Base-by-base conservation (phyloP, 2,329 filamentous ascomycete species). In the Beauveria sp. region DNA sequence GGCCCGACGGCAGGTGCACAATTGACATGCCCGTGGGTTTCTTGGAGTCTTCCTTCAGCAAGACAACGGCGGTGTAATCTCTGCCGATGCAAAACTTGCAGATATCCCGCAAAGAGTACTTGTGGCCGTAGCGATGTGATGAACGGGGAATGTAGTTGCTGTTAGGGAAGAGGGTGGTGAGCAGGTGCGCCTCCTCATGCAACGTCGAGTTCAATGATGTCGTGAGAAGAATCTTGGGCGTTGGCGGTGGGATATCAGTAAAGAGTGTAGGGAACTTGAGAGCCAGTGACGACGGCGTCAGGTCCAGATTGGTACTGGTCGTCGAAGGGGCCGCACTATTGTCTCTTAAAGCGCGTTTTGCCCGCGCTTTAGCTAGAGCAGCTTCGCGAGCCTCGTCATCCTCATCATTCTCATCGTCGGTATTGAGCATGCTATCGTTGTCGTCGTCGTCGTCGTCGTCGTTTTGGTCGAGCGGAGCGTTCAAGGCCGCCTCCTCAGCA, bases 81-180 rank as follows among this genome's bases (percentile, higher is more conserved):
- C 91, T 83, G 69, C 93, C 91, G 16, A 85, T 75, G 42, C 93
- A 93, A 71, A 93, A 98, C 65, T 86, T 85, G 69, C 89, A 86
- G 66, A 99, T 98, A 73, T 99, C 95, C 55, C 90, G 85, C 26
- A 99, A 82, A 26, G 89, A 93, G 78, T 96, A 98, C 72, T 96
- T 96, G 80, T 97, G 87, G 9, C 86, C 85, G 74, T 93, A 91
- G 58, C 86, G 86, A 73, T 97, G 92, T 12, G 87, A 85, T 8
- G 90, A 92, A 62, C 95, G 89, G 2, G 87, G 90, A 67, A 99
- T 89, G 76, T 98, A 97, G 73, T 88, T 88, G 62, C 78, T 81
- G 77, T 96, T 93, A 26, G 95, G 93, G 77, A 98, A 96, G 63
- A 98, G 78, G 10, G 84, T 83, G 63, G 88, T 90, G 63, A 98